These are phyloP conservation scores for Sporothrix protearum DNA, from an alignment of 2,329 filamentous ascomycete genomes.

Conservation along the genomic window DNA sequence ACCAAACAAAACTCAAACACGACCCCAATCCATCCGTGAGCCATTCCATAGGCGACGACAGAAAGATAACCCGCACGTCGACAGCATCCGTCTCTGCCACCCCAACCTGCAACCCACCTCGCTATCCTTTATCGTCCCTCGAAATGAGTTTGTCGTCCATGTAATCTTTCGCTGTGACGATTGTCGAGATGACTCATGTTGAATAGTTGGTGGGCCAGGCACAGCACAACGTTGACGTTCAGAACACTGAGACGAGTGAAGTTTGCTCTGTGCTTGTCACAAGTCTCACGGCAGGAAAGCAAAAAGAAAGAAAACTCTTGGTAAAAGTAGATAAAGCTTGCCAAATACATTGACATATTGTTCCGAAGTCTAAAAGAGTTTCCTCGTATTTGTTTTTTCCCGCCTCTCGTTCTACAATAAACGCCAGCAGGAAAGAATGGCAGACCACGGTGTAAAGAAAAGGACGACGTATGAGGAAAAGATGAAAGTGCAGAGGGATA, in stretches of 20 bases:
- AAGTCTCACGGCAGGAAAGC: constrained; percentile 8
- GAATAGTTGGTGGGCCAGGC: background rate
- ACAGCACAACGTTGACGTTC: background rate
- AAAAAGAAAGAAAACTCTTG: constrained; percentile 9
- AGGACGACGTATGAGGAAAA: background rate
- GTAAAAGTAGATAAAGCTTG: constrained; percentile 19
- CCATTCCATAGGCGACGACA: background rate
- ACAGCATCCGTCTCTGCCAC: background rate
- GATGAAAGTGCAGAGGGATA: background rate
- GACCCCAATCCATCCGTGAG: background rate
- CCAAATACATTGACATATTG: constrained; percentile 16
- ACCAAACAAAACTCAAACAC: background rate
- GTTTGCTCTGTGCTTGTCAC: background rate
- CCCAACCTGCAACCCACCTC: background rate
- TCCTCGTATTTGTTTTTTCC: constrained; percentile 1
- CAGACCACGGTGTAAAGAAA: constrained; percentile 4
- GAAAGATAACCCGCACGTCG: background rate
- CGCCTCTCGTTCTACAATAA: constrained; percentile 23
- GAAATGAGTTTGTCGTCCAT: background rate
- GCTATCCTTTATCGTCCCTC: background rate
- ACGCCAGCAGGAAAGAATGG: constrained; percentile 16
- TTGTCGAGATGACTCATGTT: background rate
- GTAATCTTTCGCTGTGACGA: background rate
- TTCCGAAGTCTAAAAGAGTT: constrained; percentile 21
- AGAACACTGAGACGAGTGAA: constrained; percentile 16